Evolutionary conservation across 228 moss, liverwort and hornwort species (phyloP), one percentile per base, ranked within the genome.

Genomic region (Sphagnum magellanicum): DNA sequence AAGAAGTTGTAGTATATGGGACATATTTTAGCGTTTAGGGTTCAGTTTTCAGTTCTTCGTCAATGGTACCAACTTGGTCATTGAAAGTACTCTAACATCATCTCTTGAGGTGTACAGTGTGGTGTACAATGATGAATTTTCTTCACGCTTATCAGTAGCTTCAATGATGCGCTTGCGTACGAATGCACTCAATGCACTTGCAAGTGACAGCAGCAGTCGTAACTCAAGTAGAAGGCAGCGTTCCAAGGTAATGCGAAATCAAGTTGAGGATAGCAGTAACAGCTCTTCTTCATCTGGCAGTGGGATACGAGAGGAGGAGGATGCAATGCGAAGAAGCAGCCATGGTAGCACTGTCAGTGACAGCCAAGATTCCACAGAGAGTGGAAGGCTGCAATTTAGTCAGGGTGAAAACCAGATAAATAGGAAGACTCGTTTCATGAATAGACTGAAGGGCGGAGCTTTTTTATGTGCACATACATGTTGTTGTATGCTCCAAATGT

Each of bases 101-200:
- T 32, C 32, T 32, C 32, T 32, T 32, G 32, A 32, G 1, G 32
- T 32, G 32, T 3, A 76, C 90, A 97, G 97, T 66, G 79, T 97
- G 59, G 91, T 97, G 63, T 90, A 87, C 63, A 91, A 97, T 68
- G 93, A 97, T 71, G 97, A 97, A 74, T 97, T 93, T 63, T 88
- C 97, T 51, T 83, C 84, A 62, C 90, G 97, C 10, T 81, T 97
- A 53, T 97, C 97, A 48, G 84, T 93, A 17, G 90, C 97, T 58
- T 91, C 97, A 48, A 72, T 93, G 5, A 77, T 90, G 82, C 88
- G 93, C 58, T 77, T 97, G 74, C 88, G 97, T 16, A 78, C 77
- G 47, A 82, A 78, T 50, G 91, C 90, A 15, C 70, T 90, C 65
- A 61, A 63, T 60, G 91, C 91, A 50, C 66, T 97, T 57, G 81